Base-by-base conservation (phyloP, 305 asterid species). In the Rubia tinctorum region DNA sequence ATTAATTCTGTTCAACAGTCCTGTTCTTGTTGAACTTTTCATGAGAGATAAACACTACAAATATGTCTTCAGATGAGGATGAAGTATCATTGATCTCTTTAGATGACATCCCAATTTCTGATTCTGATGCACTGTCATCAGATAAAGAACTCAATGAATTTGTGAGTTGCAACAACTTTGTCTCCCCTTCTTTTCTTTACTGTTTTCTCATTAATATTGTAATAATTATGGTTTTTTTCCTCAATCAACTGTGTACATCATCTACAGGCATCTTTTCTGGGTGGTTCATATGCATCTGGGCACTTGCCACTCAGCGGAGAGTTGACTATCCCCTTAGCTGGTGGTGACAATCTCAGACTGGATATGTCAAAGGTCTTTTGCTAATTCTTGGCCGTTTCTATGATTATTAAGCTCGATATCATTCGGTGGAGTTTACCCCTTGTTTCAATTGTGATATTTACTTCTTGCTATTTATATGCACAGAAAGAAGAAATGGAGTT, bases 401-500 rank as follows among this genome's bases (percentile, higher is more conserved):
- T 23, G 22, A 39, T 69, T 53, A 18, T 53, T 53, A 53, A 53
- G 23, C 59, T 53, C 30, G 8, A 65, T 70, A 12, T 20, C 51
- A 8, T 37, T 34, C 68, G 14, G 5, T 53, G 18, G 10, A 1
- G 62, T 63, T 39, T 65, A 7, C 30, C 80, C 76, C 75, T 20
- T 72, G 59, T 78, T 64, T 66, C 60, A 60, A 67, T 34, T 49
- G 27, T 60, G 43, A 58, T n/a, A 53, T 56, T 49, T 30, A 30
- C 59, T 74, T 40, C 44, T 47, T 65, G 53, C 75, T 66, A 30
- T 37, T 18, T 37, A 37, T 74, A 71, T 78, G 55, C 77, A 71
- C 96, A 95, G 99, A 82, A 78, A 78, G 91, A 90, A 76, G 99
- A 92, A 81, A 86, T 82, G 77, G 91, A 90, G 76, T 92, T 85